Percentiles rank a stretch among this genome's conserved stretches.
Conservation (phyloP, 73 alveolate species). For the Paramecium sonneborni region DNA sequence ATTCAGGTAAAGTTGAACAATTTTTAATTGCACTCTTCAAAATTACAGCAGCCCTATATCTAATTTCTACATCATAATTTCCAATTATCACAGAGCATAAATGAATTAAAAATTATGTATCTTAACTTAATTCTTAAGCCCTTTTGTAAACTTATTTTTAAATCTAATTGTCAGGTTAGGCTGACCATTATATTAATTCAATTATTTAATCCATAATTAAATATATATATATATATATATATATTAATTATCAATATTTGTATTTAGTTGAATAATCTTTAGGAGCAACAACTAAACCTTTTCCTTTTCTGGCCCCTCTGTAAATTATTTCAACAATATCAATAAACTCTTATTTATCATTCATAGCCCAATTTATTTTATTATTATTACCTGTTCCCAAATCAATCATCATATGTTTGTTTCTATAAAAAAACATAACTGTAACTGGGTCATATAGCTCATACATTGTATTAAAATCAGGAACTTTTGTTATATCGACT, state of each 20-base stretch:
- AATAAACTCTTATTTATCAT: constrained; percentile 96
- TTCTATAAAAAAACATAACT: constrained; percentile 98
- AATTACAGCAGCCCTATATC: constrained; percentile 37
- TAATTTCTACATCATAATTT: not conserved
- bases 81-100: constrained; percentile 8
- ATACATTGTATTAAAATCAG: constrained; percentile 99
- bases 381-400: constrained; percentile 99
- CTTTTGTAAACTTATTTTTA: constrained; percentile 37
- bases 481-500: constrained; percentile 97
- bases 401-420: constrained; percentile 99
- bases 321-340: constrained; percentile 93
- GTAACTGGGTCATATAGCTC: constrained; percentile 99
- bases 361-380: constrained; percentile 98
- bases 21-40: not conserved
- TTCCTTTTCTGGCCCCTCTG: constrained; percentile 97
- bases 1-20: not conserved
- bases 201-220: constrained; percentile 39
- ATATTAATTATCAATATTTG: constrained; percentile 74
- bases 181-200: constrained; percentile 46
- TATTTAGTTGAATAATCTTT: constrained; percentile 90
- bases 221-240: no score
- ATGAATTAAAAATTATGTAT: not conserved
- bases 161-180: constrained; percentile 21
- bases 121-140: constrained; percentile 21
- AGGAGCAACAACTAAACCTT: constrained; percentile 95